These are phyloP conservation scores for Colletotrichum gloeosporioides DNA, from an alignment of 2,329 filamentous ascomycete genomes.

Conservation along the genomic window DNA sequence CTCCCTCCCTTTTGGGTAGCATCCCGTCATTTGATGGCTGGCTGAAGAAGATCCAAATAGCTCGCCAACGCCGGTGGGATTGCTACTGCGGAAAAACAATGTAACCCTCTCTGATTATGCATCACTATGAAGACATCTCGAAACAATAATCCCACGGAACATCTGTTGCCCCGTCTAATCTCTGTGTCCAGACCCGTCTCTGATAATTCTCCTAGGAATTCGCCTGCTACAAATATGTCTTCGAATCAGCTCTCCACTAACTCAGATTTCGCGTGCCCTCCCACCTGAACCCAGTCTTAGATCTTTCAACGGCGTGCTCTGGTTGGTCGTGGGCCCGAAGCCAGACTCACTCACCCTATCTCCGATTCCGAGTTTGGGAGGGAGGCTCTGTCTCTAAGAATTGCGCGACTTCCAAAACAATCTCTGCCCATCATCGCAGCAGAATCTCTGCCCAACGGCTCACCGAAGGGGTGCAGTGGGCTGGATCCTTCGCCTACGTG, in stretches of 20 bases:
- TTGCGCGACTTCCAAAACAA: conserved; percentile 24
- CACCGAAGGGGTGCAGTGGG: conserved; percentile 28
- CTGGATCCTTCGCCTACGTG: not conserved
- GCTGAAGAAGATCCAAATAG: not conserved
- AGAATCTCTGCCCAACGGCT: conserved; percentile 31
- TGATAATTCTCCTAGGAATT: not conserved
- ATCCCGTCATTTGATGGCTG: not conserved
- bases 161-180: not conserved
- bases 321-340: conserved; percentile 30
- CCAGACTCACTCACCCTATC: conserved; percentile 33
- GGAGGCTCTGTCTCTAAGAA: conserved; percentile 22
- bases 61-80: not conserved
- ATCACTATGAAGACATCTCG: not conserved
- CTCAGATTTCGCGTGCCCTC: not conserved
- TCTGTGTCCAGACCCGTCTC: not conserved
- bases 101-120: not conserved
- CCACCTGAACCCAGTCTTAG: conserved; percentile 8
- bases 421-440: not conserved
- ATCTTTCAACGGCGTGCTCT: conserved; percentile 18
- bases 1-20: not conserved
- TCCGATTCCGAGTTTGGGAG: conserved; percentile 22
- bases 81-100: not conserved
- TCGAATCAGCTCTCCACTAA: not conserved
- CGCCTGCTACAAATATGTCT: not conserved
- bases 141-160: not conserved